A percentile compares a stretch with the other conserved stretches of the same genome.
Evolutionary conservation across 441 rosid genomes (phyloP).

Genomic region (Theobroma grandiflorum): DNA sequence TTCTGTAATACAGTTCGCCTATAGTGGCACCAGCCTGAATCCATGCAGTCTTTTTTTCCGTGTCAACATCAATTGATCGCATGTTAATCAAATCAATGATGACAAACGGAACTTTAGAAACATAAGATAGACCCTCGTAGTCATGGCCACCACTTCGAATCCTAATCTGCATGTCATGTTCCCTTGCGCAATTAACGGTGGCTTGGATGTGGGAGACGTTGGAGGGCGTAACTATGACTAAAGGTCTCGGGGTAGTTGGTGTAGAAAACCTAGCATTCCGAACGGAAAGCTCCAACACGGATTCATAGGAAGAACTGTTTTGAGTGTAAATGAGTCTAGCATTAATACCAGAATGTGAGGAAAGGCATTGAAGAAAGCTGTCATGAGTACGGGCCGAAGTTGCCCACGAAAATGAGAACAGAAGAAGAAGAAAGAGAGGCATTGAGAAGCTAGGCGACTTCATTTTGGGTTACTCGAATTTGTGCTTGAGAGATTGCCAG

Average conservation of each 20-base stretch:
- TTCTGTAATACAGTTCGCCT: constrained; percentile 41
- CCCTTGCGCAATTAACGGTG: constrained; percentile 42
- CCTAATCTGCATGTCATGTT: constrained; percentile 36
- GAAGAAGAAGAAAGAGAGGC: background rate
- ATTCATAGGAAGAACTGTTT: constrained; percentile 32
- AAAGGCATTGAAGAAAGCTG: constrained; percentile 40
- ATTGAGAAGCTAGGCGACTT: background rate
- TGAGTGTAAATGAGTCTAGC: constrained; percentile 35
- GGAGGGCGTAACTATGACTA: constrained; percentile 44
- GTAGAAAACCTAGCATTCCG: constrained; percentile 46
- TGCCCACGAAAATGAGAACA: background rate
- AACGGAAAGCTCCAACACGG: constrained; percentile 42
- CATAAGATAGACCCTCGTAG: constrained; percentile 61
- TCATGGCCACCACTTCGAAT: constrained; percentile 64
- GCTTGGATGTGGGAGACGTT: constrained; percentile 53
- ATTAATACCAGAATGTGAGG: constrained; percentile 21
- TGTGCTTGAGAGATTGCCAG: background rate
- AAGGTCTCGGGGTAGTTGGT: constrained; percentile 45
- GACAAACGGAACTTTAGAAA: constrained; percentile 45
- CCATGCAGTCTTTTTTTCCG: constrained; percentile 49
- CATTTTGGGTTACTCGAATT: background rate
- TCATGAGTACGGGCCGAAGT: background rate
- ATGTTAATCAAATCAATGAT: constrained; percentile 53
- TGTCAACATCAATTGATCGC: constrained; percentile 41
- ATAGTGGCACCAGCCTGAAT: constrained; percentile 59